These are phyloP conservation scores for Clitopilus hobsonii DNA, from an alignment of 768 basidiomycete species.

Conservation along the genomic window DNA sequence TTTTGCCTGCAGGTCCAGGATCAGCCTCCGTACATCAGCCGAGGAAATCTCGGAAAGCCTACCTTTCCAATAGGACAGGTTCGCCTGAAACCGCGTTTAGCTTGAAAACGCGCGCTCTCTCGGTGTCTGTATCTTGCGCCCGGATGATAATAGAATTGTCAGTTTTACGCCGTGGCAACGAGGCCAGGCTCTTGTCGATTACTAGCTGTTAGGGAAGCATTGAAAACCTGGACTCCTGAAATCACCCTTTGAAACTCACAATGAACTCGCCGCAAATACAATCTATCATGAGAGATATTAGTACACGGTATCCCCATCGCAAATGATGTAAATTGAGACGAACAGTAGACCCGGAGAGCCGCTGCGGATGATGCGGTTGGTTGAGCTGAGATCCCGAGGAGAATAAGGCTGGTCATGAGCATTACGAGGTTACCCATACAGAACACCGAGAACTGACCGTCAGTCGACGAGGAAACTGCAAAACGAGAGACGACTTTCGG, in stretches of 20 bases:
- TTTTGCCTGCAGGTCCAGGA: constrained; percentile 37
- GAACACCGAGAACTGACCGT: constrained; percentile 45
- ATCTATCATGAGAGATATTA: constrained; percentile 37
- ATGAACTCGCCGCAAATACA: constrained; percentile 88
- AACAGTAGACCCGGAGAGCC: constrained; percentile 79
- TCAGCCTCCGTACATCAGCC: not conserved
- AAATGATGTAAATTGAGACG: constrained; percentile 24
- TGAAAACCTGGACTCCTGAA: not conserved
- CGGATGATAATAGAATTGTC: constrained; percentile 81
- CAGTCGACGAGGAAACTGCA: constrained; percentile 82
- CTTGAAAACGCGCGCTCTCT: constrained; percentile 76
- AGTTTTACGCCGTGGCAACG: constrained; percentile 66
- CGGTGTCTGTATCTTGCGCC: constrained; percentile 54
- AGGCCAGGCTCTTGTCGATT: constrained; percentile 68
- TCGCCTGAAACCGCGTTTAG: constrained; percentile 70
- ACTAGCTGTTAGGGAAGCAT: constrained; percentile 51
- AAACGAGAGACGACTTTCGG: constrained; percentile 91
- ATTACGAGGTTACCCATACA: not conserved
- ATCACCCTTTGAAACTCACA: constrained; percentile 35
- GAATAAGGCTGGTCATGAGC: not conserved
- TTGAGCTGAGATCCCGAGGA: constrained; percentile 42
- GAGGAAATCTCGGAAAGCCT: constrained; percentile 16
- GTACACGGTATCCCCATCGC: constrained; percentile 5
- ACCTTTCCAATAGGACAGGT: constrained; percentile 79
- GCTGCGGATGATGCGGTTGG: constrained; percentile 78